Evolutionary conservation across 805 yeast genomes (phyloP).

Genomic region (Wickerhamia fluorescens): DNA sequence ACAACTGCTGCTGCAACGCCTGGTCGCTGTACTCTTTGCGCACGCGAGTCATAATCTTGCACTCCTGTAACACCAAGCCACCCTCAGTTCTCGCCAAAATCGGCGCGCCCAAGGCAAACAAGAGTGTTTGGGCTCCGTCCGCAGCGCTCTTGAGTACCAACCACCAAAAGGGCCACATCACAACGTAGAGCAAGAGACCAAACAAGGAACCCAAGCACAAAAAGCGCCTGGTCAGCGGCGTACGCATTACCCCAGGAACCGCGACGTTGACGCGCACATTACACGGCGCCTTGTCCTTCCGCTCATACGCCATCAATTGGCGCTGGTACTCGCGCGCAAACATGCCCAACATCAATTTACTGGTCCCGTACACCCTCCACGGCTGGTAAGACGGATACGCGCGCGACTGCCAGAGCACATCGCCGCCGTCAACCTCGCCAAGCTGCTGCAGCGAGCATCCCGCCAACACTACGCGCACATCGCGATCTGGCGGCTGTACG

Average conservation of each 20-base stretch:
- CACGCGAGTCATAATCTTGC: conserved; percentile 46
- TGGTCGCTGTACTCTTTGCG: conserved; percentile 60
- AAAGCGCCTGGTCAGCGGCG: conserved; percentile 76
- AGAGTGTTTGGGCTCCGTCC: conserved; percentile 74
- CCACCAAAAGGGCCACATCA: conserved; percentile 80
- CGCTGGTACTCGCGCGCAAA: conserved; percentile 77
- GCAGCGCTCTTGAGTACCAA: conserved; percentile 65
- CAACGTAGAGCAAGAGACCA: conserved; percentile 52
- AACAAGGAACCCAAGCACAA: conserved; percentile 67
- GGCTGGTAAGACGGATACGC: conserved; percentile 59
- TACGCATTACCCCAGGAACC: conserved; percentile 89
- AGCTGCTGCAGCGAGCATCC: conserved; percentile 73
- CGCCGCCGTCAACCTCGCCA: conserved; percentile 61
- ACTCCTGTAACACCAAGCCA: conserved; percentile 69
- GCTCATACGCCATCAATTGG: conserved; percentile 46
- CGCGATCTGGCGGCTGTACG: conserved; percentile 92
- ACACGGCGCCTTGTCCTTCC: conserved; percentile 66
- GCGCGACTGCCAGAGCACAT: conserved; percentile 51
- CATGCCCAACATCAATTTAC: conserved; percentile 70
- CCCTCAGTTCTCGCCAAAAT: conserved; percentile 55
- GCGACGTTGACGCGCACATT: conserved; percentile 68
- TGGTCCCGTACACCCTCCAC: conserved; percentile 72
- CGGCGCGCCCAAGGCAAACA: conserved; percentile 68
- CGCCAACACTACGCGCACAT: conserved; percentile 74
- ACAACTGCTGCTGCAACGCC: conserved; percentile 54